Evolutionary conservation across 441 rosid species (phyloP).

Genomic region (Populus hybrid): DNA sequence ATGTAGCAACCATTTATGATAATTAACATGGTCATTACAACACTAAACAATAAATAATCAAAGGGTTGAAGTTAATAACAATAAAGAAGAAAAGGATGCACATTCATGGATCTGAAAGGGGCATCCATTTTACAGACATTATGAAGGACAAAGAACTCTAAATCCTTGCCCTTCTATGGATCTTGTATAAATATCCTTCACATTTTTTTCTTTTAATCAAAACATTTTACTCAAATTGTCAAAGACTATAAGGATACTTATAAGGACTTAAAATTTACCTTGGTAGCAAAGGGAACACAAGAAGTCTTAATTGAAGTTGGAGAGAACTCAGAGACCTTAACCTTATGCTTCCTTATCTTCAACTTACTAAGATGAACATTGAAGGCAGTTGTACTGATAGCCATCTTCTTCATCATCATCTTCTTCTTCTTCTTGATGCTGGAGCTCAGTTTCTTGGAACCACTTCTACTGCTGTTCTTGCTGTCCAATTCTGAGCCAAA

Average conservation of each 20-base stretch:
- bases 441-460: slow-evolving; percentile 19
- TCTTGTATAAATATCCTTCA: no score
- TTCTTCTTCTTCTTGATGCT: slow-evolving; percentile 22
- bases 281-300: slow-evolving; percentile 39
- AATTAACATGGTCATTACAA: not conserved
- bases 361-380: slow-evolving; percentile 15
- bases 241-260: no score
- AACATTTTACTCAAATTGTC: not conserved
- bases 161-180: no score
- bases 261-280: slow-evolving; percentile 32
- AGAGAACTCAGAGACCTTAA: slow-evolving; percentile 24
- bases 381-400: not conserved
- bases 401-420: not conserved
- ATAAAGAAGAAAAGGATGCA: no score
- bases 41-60: not conserved
- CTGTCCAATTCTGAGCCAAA: slow-evolving; percentile 28
- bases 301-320: slow-evolving; percentile 35
- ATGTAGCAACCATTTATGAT: not conserved
- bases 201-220: not conserved
- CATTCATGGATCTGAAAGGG: not conserved
- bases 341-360: slow-evolving; percentile 28
- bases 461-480: slow-evolving; percentile 4
- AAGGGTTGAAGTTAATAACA: no score
- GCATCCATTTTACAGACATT: no score
- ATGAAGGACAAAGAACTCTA: no score